phyloP scores from a whole-genome alignment of 2,329 filamentous ascomycete genomes.

The Aureobasidium sp. region DNA sequence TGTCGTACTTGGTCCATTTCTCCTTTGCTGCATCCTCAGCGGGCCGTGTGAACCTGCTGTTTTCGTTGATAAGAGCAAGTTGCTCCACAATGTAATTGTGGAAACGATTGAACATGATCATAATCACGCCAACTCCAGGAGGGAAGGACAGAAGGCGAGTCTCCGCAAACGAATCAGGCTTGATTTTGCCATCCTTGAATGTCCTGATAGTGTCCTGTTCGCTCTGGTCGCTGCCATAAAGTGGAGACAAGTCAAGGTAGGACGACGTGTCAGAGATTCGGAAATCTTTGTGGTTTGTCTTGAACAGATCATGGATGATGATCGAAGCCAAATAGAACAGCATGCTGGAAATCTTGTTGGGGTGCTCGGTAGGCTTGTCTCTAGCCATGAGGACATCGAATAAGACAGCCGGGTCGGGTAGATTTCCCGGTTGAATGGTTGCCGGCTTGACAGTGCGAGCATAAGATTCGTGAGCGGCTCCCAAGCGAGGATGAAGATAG shows the following conservation, averaged over 20 bases:
- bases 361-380: conserved; percentile 55
- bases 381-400: conserved; percentile 63
- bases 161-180: conserved; percentile 64
- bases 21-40: conserved; percentile 38
- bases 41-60: conserved; percentile 66
- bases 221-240: conserved; percentile 64
- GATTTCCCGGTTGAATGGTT: conserved; percentile 50
- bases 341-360: conserved; percentile 66
- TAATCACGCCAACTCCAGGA: conserved; percentile 58
- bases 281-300: conserved; percentile 56
- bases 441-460: conserved; percentile 57
- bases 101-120: conserved; percentile 65
- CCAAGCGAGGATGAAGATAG: conserved; percentile 55
- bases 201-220: conserved; percentile 61
- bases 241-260: conserved; percentile 64
- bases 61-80: conserved; percentile 79
- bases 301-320: conserved; percentile 55
- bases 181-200: conserved; percentile 59
- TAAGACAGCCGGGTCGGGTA: conserved; percentile 58
- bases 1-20: conserved; percentile 31
- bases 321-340: conserved; percentile 70
- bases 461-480: conserved; percentile 59
- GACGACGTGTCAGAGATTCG: conserved; percentile 62
- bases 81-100: conserved; percentile 81
- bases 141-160: conserved; percentile 59